Conservation (phyloP, 2,329 filamentous ascomycete genomes). For the Fusarium phyllophilum region DNA sequence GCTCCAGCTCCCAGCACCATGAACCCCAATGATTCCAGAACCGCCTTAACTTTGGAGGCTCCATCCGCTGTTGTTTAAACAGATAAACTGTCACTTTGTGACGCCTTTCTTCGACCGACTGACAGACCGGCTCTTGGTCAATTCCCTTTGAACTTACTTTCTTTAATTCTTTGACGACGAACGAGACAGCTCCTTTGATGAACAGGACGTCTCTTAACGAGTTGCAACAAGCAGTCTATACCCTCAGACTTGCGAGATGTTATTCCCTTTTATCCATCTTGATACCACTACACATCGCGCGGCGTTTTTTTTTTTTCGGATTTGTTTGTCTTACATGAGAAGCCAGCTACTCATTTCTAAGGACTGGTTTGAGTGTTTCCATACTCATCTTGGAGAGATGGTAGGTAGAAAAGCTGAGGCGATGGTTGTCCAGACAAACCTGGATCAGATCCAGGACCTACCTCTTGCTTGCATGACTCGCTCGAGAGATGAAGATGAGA, state of each 20-base stretch:
- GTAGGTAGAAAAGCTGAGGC: constrained; percentile 25
- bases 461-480: constrained; percentile 3
- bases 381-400: constrained; percentile 15
- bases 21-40: constrained; percentile 51
- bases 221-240: constrained; percentile 35
- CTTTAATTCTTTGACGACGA: constrained; percentile 43
- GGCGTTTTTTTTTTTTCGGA: constrained; percentile 39
- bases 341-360: not conserved
- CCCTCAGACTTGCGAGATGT: constrained; percentile 29
- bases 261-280: constrained; percentile 36
- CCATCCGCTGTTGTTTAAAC: constrained; percentile 39
- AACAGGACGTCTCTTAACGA: constrained; percentile 40
- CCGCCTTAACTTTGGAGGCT: constrained; percentile 49
- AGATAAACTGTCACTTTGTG: not conserved
- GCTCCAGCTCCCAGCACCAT: constrained; percentile 60
- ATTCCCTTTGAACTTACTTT: constrained; percentile 18
- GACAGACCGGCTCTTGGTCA: constrained; percentile 9
- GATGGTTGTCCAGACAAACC: not conserved
- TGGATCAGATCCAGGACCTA: constrained; percentile 1
- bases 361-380: constrained; percentile 3
- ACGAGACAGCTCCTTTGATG: constrained; percentile 40
- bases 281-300: constrained; percentile 46
- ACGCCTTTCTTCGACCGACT: constrained; percentile 23
- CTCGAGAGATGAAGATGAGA: constrained; percentile 20
- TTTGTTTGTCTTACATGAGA: constrained; percentile 19